phyloP scores from a whole-genome alignment of 108 stramenopile species.

The Schizochytrium sp. region DNA sequence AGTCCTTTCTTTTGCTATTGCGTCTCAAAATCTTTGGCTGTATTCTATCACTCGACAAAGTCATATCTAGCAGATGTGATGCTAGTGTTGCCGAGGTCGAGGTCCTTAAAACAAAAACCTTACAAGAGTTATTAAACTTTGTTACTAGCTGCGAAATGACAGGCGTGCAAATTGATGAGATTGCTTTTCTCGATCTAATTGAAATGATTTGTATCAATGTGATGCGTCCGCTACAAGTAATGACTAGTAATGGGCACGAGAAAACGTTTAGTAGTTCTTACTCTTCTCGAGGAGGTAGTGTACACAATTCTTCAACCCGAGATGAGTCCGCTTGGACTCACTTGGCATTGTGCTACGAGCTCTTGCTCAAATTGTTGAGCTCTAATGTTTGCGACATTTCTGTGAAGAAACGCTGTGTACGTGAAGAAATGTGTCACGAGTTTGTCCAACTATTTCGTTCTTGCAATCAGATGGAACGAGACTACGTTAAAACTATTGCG shows the following conservation, averaged over 20 bases:
- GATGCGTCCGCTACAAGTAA: background rate
- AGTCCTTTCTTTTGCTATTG: conserved; percentile 30
- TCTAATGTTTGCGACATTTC: background rate
- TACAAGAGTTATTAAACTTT: conserved; percentile 51
- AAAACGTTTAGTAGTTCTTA: background rate
- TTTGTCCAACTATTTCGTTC: conserved; percentile 64
- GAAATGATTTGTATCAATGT: conserved; percentile 52
- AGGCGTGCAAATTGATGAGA: background rate
- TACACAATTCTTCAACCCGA: no score
- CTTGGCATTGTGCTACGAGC: conserved; percentile 67
- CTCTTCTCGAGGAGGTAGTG: background rate
- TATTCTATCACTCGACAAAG: conserved; percentile 26
- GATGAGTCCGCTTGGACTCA: conserved; percentile 64
- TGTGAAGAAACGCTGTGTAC: conserved; percentile 52
- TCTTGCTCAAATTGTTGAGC: conserved; percentile 66
- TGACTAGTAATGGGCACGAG: background rate
- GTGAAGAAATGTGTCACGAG: conserved; percentile 35
- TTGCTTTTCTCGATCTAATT: background rate
- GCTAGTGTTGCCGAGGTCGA: background rate
- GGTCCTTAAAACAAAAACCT: background rate
- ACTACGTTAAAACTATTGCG: conserved; percentile 68
- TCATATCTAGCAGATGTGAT: background rate
- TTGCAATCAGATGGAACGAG: conserved; percentile 65
- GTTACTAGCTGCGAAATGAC: conserved; percentile 27
- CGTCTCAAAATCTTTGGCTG: conserved; percentile 52